A percentile compares a stretch with the other conserved stretches of the same genome.
phyloP scores from a whole-genome alignment of 1,139 yeast species.

The Kazachstania sp. region DNA sequence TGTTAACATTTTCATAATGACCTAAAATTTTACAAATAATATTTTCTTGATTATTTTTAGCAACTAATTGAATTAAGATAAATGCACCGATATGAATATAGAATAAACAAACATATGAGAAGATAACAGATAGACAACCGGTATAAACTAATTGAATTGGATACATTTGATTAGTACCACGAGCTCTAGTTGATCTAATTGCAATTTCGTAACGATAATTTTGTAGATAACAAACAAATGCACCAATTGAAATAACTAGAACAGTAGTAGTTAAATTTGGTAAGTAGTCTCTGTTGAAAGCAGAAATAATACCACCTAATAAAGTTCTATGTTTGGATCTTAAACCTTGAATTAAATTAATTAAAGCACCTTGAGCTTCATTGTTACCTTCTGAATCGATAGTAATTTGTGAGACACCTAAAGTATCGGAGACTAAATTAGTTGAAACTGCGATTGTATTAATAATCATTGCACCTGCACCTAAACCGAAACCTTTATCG shows the following conservation, averaged over 20 bases:
- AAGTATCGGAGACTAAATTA: slow-evolving; percentile 54
- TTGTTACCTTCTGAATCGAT: slow-evolving; percentile 34
- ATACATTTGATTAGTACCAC: slow-evolving; percentile 69
- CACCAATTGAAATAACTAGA: slow-evolving; percentile 40
- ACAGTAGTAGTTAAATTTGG: slow-evolving; percentile 69
- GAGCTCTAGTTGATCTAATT: slow-evolving; percentile 77
- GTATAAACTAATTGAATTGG: slow-evolving; percentile 81
- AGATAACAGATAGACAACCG: slow-evolving; percentile 70
- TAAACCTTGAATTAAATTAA: slow-evolving; percentile 51
- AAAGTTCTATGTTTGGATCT: slow-evolving; percentile 38
- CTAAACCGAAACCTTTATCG: slow-evolving; percentile 88
- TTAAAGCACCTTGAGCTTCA: slow-evolving; percentile 67
- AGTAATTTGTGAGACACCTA: slow-evolving; percentile 54
- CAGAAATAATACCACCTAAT: slow-evolving; percentile 43
- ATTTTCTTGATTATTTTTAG: slow-evolving; percentile 31
- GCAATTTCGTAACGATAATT: slow-evolving; percentile 73
- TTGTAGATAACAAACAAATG: slow-evolving; percentile 48
- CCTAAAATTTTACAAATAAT: slow-evolving; percentile 37
- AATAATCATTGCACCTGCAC: slow-evolving; percentile 69
- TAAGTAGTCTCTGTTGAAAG: slow-evolving; percentile 65
- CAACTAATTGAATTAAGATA: slow-evolving; percentile 34
- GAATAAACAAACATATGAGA: slow-evolving; percentile 53
- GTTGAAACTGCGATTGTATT: slow-evolving; percentile 59
- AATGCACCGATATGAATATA: slow-evolving; percentile 32
- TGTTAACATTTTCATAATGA: slow-evolving; percentile 28